phyloP scores from a whole-genome alignment of 345 rosid species.

The Lepidium africanum region DNA sequence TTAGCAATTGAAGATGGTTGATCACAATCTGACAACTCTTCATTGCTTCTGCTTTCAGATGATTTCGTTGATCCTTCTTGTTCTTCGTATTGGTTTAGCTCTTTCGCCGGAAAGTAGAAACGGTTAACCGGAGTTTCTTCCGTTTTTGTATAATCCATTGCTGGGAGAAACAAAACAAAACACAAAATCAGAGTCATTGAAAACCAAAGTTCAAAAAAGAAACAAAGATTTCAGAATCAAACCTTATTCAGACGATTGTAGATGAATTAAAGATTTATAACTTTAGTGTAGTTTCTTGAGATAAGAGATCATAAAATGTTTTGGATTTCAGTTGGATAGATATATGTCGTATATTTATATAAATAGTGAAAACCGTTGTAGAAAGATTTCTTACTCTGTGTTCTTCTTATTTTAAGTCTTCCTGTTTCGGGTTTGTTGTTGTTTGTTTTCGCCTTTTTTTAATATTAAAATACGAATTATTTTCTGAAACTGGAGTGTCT shows the following conservation, averaged over 20 bases:
- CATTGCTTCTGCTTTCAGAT: constrained; percentile 40
- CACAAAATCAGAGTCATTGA: neutral
- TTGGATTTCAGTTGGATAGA: neutral
- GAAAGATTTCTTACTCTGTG: neutral
- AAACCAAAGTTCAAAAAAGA: neutral
- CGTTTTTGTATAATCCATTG: neutral
- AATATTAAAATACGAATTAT: neutral
- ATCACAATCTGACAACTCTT: constrained; percentile 20
- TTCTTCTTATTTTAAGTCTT: neutral
- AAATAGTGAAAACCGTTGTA: neutral
- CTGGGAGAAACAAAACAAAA: neutral
- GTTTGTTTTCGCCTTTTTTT: neutral
- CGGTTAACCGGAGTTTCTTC: neutral
- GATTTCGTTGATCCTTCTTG: constrained; percentile 19
- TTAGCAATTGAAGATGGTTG: neutral
- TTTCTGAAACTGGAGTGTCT: neutral
- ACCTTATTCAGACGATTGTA: neutral
- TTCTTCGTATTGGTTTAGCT: constrained; percentile 4
- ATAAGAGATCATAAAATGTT: neutral
- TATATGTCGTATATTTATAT: neutral
- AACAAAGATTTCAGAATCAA: neutral
- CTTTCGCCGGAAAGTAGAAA: neutral
- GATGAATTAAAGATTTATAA: neutral
- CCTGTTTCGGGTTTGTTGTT: constrained; percentile 10
- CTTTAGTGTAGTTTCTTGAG: neutral